Conservation (phyloP, 2,329 filamentous ascomycete species). For the Plenodomus biglobosus region DNA sequence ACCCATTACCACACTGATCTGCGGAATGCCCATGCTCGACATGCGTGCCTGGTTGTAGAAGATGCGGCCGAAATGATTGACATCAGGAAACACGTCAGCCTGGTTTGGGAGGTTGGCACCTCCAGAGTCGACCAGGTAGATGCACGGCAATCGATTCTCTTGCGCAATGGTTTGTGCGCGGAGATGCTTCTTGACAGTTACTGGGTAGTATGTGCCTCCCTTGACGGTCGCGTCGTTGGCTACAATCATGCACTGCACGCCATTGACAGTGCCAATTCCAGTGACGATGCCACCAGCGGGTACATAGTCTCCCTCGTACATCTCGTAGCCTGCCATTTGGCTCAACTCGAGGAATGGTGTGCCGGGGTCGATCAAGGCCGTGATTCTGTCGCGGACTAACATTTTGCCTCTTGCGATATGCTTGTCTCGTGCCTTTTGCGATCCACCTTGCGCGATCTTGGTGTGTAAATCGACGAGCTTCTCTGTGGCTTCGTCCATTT, state of each 20-base stretch:
- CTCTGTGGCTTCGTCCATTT: conserved; percentile 73
- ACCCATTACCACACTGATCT: conserved; percentile 95
- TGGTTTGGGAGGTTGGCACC: conserved; percentile 95
- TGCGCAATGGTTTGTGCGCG: conserved; percentile 87
- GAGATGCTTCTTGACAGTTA: conserved; percentile 97
- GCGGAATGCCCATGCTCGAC: conserved; percentile 84
- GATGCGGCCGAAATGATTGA: conserved; percentile 93
- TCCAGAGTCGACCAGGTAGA: conserved; percentile 95
- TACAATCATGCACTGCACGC: conserved; percentile 88
- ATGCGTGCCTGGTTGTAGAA: conserved; percentile 98
- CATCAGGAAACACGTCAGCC: conserved; percentile 92
- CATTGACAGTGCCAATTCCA: conserved; percentile 85
- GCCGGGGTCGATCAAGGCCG: conserved; percentile 83
- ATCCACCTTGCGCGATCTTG: conserved; percentile 73
- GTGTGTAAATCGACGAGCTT: conserved; percentile 70
- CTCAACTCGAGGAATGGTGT: conserved; percentile 93
- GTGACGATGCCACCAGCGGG: conserved; percentile 91
- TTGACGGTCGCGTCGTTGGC: conserved; percentile 98
- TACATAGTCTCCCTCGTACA: conserved; percentile 85
- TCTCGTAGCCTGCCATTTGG: conserved; percentile 79
- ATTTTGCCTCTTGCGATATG: conserved; percentile 89
- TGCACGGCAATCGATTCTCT: conserved; percentile 80
- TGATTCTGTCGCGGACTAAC: conserved; percentile 86
- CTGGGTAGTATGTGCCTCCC: conserved; percentile 93
- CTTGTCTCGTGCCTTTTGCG: conserved; percentile 81